Conservation (phyloP, 1,284 basidiomycete species). For the Heliocybe sulcata region DNA sequence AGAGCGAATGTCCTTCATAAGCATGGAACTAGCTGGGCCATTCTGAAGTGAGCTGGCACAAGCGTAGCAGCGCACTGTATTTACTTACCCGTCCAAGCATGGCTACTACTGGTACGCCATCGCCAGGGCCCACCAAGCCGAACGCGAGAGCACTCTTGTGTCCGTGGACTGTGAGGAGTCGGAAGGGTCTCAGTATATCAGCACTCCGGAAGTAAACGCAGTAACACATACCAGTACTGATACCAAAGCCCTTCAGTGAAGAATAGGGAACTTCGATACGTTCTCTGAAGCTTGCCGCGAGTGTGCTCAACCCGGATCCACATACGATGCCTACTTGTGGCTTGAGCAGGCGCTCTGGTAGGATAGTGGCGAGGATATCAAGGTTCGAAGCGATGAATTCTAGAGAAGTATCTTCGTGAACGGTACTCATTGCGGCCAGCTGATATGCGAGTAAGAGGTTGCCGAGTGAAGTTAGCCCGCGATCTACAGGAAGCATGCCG, state of each 20-base stretch:
- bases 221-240: slow-evolving; percentile 55
- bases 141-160: slow-evolving; percentile 76
- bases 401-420: background rate
- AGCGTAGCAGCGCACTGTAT: background rate
- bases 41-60: background rate
- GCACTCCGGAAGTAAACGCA: background rate
- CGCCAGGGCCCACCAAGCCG: slow-evolving; percentile 56
- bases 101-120: slow-evolving; percentile 66
- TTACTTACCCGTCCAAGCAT: slow-evolving; percentile 71
- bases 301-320: slow-evolving; percentile 67
- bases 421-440: background rate
- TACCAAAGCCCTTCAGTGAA: slow-evolving; percentile 58
- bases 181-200: background rate
- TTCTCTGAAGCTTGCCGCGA: slow-evolving; percentile 50
- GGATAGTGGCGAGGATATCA: slow-evolving; percentile 23
- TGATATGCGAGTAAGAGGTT: too few species aligned
- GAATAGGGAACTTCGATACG: slow-evolving; percentile 52
- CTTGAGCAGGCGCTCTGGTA: slow-evolving; percentile 36
- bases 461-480: too few species aligned
- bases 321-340: slow-evolving; percentile 74
- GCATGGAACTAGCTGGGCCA: slow-evolving; percentile 58
- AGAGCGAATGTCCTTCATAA: slow-evolving; percentile 72
- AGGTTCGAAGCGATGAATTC: slow-evolving; percentile 26
- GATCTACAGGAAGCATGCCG: too few species aligned
- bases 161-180: slow-evolving; percentile 49